Evolutionary conservation across 768 basidiomycete species (phyloP).

Genomic region (Tulasnella sp.): DNA sequence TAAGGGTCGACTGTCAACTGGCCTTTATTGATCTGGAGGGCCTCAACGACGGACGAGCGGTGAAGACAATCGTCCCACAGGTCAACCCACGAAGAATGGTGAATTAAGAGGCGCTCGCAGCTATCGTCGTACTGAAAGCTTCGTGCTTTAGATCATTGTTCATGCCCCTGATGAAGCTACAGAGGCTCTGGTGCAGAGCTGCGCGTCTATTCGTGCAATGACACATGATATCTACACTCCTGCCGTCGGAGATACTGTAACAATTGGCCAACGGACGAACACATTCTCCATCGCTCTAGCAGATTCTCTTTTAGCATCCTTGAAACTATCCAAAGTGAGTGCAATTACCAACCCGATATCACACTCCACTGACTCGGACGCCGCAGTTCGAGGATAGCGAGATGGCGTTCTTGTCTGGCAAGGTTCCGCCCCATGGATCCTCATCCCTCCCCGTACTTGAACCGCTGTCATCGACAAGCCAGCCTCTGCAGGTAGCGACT

Average conservation of each 20-base stretch:
- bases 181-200: conserved; percentile 74
- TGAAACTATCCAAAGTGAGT: conserved; percentile 87
- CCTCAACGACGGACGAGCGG: conserved; percentile 92
- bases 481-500: conserved; percentile 38
- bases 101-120: conserved; percentile 37
- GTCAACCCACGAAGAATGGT: conserved; percentile 97
- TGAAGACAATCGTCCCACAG: conserved; percentile 95
- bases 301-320: conserved; percentile 75
- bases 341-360: neutral
- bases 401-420: conserved; percentile 88
- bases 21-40: conserved; percentile 97
- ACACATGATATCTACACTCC: conserved; percentile 92
- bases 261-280: conserved; percentile 94
- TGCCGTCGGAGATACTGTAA: conserved; percentile 69
- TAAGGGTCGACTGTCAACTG: conserved; percentile 82
- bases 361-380: neutral
- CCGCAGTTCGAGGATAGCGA: conserved; percentile 95
- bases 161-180: conserved; percentile 73
- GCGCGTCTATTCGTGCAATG: conserved; percentile 82
- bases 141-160: conserved; percentile 72
- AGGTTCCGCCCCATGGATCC: conserved; percentile 80
- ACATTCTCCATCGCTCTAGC: conserved; percentile 94
- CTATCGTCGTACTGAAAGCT: neutral
- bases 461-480: conserved; percentile 39
- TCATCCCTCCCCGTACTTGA: conserved; percentile 91